Evolutionary conservation across 2,329 filamentous ascomycete species (phyloP), one percentile per base, ranked within the genome.

Genomic region (Parastagonospora nodorum): DNA sequence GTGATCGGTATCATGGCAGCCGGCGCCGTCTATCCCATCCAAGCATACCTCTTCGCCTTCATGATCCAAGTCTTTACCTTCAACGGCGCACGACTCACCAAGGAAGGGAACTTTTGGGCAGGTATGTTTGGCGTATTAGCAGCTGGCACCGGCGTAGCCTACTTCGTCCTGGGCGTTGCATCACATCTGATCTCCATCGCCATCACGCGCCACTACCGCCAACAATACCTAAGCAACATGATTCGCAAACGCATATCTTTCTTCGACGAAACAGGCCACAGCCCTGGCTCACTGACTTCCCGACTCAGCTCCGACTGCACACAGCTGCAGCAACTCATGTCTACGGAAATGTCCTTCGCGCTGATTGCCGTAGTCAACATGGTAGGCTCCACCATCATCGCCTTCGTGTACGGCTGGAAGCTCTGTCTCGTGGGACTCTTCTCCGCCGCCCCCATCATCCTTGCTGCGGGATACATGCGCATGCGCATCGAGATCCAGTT

Each of bases 381-480:
- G 2, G 61, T 84, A 8, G 88, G 88, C 0, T 84, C 83, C 7
- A 73, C 90, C 11, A 76, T 81, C 37, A 87, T 92, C 44, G 80
- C 87, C 1, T 91, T 90, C 61, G 77, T 81, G 4, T 90, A 88
- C 66, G 87, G 87, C 1, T 92, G 89, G 89, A 92, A 91, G 68
- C 78, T 93, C 8, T 84, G 86, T 0, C 74, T 91, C 0, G 85
- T 92, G 0, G 81, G 83, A 0, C 75, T 85, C 8, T 88, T 84
- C 59, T 83, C 88, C 1, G 75, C 78, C 0, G 67, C 83, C 46
- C 82, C 82, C 1, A 69, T 80, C 7, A 77, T 83, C 3, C 71
- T 84, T 7, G 57, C 69, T 4, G 77, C 80, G 9, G 78, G 77
- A 2, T 84, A 78, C 53, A 70, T 79, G 55, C 76, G 82, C 10